Base-by-base conservation (phyloP, 2,329 filamentous ascomycete genomes). In the Coniochaeta sp. region DNA sequence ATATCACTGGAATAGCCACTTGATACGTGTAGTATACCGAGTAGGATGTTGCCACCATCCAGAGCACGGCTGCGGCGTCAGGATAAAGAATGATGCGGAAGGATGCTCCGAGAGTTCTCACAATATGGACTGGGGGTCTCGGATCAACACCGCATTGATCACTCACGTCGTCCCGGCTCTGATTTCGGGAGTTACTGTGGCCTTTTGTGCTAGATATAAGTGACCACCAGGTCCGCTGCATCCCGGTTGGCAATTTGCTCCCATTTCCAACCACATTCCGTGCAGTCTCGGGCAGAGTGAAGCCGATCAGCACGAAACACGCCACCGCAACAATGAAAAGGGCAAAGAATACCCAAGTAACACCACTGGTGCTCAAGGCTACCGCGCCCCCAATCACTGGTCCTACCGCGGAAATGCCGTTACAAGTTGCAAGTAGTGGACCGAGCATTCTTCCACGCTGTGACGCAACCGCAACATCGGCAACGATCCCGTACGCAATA, bases 381-480 rank as follows among this genome's bases (percentile, higher is more conserved):
- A 66, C 55, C 22, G 56, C 59, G 1, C 63, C 64, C 6, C 60
- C 63, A 34, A 66, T 60, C 1, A 62, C 56, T 8, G 63, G 63
- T 11, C 61, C 61, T 1, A 62, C 34, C 3, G 60, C 60, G 2
- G 58, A 58, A 9, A 77, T 76, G 19, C 86, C 67, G 1, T 84
- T 81, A 28, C 79, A 73, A 14, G 79, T 82, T 16, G 76, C 76
- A 26, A 79, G 80, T 40, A 84, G 81, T 64, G 84, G 81, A 38
- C 82, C 87, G 72, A 91, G 84, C 66, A 88, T 91, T 40, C 78
- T 79, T 1, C 89, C 89, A 63, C 89, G 76, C 68, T 91, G 86
- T 0, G 81, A 77, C 24, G 79, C 82, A 0, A 85, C 83, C 0
- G 84, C 81, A 12, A 90, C 79, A 66, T 92, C 89, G 0, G 86